These are phyloP conservation scores for Phytophthora agathidicida DNA, from an alignment of 352 stramenopile species.

Conservation along the genomic window DNA sequence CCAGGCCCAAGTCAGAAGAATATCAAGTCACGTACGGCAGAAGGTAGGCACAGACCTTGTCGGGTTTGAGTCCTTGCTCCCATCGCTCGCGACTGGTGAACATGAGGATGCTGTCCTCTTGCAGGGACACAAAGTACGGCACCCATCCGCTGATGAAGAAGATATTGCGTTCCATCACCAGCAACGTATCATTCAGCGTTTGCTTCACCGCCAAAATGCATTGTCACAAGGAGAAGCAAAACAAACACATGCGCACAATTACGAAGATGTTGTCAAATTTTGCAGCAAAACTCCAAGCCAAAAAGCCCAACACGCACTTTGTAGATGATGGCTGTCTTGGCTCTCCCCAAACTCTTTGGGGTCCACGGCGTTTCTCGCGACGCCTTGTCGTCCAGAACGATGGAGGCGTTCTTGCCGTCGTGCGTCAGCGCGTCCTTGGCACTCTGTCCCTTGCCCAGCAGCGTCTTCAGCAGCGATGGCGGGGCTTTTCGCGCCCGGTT, in stretches of 20 bases:
- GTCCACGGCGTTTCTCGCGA: constrained; percentile 74
- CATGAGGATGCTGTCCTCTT: constrained; percentile 80
- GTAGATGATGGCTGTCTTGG: constrained; percentile 89
- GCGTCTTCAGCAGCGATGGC: constrained; percentile 45
- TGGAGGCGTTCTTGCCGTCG: constrained; percentile 84
- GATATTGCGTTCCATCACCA: constrained; percentile 82
- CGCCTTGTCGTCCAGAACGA: constrained; percentile 59
- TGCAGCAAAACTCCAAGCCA: not conserved
- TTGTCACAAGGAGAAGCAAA: constrained; percentile 11
- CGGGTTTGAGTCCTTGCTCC: constrained; percentile 81
- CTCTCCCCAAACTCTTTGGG: constrained; percentile 81
- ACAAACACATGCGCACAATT: not conserved
- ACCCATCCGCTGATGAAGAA: constrained; percentile 87
- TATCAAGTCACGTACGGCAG: no score
- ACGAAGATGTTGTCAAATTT: not conserved
- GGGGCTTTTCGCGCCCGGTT: constrained; percentile 1
- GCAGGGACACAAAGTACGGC: constrained; percentile 83
- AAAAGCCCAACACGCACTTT: constrained; percentile 46
- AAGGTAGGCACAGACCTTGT: no score
- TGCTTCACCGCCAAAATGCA: constrained; percentile 51
- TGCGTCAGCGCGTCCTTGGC: constrained; percentile 53
- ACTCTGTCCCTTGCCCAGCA: constrained; percentile 35
- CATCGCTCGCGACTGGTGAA: constrained; percentile 83
- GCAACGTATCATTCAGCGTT: constrained; percentile 85
- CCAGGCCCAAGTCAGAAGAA: not conserved